Evolutionary conservation across 2,329 filamentous ascomycete species (phyloP), one percentile per base, ranked within the genome.

Genomic region (Fusarium sp.): DNA sequence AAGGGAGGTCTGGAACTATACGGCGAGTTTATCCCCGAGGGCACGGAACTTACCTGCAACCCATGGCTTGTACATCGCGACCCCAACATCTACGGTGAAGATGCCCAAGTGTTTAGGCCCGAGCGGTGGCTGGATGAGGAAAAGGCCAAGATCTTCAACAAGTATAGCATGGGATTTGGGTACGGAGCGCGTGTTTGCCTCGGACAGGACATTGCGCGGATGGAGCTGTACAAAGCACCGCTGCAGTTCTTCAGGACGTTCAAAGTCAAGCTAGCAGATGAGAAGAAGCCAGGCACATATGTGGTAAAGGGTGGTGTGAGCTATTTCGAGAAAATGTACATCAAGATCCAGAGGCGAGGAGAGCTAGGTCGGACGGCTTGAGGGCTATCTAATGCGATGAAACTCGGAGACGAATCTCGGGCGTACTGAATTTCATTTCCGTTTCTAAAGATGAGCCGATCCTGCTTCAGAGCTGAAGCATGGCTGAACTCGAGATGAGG

Each of bases 141-240:
- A 0, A 74, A 71, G 38, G 57, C 81, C 0, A 76, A 77, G 47
- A n/a, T 68, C 0, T 83, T 82, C 66, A 80, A 78, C 25, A 76
- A 78, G n/a, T 74, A 78, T 8, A 79, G 69, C 45, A 77, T 82
- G 67, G 75, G 80, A 0, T 86, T 86, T 69, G 84, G 85, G 0
- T 74, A 83, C 42, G 85, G 85, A 2, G 81, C 82, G 1, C 75
- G 85, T 14, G 85, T 82, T 0, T 87, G 86, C 65, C 72, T 87
- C 6, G 86, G 86, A 0, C 82, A 83, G 56, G 83, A 87, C 63
- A 81, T 87, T 27, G 83, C 84, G 2, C 76, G 84, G 14, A 71
- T 87, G 61, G 85, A 87, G 73, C 83, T 87, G 2, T 77, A 74
- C 35, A 77, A 77, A 52, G 74, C 69, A 0, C 74, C 73, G 1